Conservation (phyloP, 2,329 filamentous ascomycete genomes). For the Aspergillus sp. region DNA sequence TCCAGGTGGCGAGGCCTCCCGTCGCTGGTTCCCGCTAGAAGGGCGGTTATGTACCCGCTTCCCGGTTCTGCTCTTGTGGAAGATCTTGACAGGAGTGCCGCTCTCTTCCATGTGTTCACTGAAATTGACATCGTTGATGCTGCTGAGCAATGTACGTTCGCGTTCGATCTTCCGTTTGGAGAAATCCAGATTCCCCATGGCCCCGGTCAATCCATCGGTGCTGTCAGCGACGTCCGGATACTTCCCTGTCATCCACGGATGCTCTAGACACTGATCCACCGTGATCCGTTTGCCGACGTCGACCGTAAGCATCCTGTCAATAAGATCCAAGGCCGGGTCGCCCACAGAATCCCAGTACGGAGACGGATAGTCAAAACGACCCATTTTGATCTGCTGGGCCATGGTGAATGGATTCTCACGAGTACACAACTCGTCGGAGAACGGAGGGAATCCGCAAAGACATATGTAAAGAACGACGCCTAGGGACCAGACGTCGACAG, state of each 20-base stretch:
- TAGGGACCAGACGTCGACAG: slow-evolving; percentile 92
- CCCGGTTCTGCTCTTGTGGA: slow-evolving; percentile 56
- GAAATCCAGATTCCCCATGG: slow-evolving; percentile 72
- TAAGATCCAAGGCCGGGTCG: slow-evolving; percentile 81
- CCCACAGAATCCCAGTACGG: slow-evolving; percentile 90
- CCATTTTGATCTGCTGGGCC: slow-evolving; percentile 80
- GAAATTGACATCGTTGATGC: slow-evolving; percentile 65
- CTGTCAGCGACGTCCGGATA: slow-evolving; percentile 62
- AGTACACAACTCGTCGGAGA: slow-evolving; percentile 84
- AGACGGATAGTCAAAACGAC: slow-evolving; percentile 85
- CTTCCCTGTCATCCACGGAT: slow-evolving; percentile 73
- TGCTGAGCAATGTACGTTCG: slow-evolving; percentile 76
- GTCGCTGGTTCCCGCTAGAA: slow-evolving; percentile 20
- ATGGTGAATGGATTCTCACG: slow-evolving; percentile 75
- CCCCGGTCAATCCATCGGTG: slow-evolving; percentile 85
- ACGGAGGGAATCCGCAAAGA: slow-evolving; percentile 91
- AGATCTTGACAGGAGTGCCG: slow-evolving; percentile 60
- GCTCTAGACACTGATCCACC: slow-evolving; percentile 79
- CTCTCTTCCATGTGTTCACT: slow-evolving; percentile 48
- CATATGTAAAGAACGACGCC: slow-evolving; percentile 98
- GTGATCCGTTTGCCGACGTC: slow-evolving; percentile 75
- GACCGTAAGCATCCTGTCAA: slow-evolving; percentile 89
- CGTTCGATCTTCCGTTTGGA: slow-evolving; percentile 68
- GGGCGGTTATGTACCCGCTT: slow-evolving; percentile 37
- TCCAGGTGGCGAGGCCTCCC: slow-evolving; percentile 58